phyloP scores from a whole-genome alignment of 2,329 filamentous ascomycete species.

The Monosporascus sp. region DNA sequence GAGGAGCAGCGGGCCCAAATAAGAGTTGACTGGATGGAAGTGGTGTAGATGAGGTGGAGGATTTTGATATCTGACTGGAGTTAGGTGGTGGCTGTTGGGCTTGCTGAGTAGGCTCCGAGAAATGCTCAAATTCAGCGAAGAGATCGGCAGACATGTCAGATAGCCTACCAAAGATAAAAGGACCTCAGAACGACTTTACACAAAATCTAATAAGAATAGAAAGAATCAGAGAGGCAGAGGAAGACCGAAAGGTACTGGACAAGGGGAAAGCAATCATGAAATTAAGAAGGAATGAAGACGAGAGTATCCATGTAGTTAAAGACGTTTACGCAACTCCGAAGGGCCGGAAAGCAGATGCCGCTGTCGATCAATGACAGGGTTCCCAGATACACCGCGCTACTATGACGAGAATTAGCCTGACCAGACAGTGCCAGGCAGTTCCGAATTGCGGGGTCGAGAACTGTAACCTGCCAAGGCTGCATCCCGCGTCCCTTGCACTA shows the following conservation, averaged over 20 bases:
- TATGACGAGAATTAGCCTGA: too few relatives aligned
- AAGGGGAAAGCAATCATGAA: too few relatives aligned
- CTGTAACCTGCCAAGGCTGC: neutral
- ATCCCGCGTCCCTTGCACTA: neutral
- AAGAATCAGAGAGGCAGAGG: neutral
- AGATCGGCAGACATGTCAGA: constrained; percentile 57
- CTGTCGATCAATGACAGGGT: constrained; percentile 8
- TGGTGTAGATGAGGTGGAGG: constrained; percentile 17
- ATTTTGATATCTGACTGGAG: constrained; percentile 1
- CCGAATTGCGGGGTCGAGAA: too few relatives aligned
- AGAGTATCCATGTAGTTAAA: neutral
- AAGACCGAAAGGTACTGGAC: neutral
- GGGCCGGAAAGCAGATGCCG: neutral
- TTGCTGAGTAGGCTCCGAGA: constrained; percentile 26
- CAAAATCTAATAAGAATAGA: neutral
- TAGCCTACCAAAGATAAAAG: neutral
- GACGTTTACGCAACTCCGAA: neutral
- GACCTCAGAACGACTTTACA: neutral
- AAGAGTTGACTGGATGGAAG: constrained; percentile 14
- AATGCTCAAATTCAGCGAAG: constrained; percentile 56
- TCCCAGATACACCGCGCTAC: neutral
- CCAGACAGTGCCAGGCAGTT: too few relatives aligned
- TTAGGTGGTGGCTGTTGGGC: constrained; percentile 5
- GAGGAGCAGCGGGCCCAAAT: constrained; percentile 7
- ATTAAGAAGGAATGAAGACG: neutral